Evolutionary conservation across 1,284 basidiomycete species (phyloP), one percentile per base, ranked within the genome.

Genomic region (Fomes fomentarius): DNA sequence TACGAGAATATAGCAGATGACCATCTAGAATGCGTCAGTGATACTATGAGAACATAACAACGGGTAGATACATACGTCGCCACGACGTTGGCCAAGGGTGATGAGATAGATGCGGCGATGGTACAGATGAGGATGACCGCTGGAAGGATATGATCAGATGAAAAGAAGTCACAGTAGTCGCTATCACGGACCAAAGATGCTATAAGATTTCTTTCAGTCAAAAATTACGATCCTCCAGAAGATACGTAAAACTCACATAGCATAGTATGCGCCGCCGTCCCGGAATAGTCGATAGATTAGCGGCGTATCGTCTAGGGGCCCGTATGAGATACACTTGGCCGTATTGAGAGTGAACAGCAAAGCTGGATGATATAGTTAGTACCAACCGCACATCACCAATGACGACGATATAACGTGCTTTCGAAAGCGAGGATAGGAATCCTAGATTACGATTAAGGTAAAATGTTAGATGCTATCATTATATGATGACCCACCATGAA

Each of bases 271-370:
- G 45, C 43, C 58, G 9, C 54, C 52, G 17, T 61, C 60, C 6
- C 52, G 56, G 26, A 58, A 56, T 22, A 61, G 54, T 10, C 54
- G 54, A 33, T 52, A 58, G 15, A 61, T 54, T 25, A 61, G 34
- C 15, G 60, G 60, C 5, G 54, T 54, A 31, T 58, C 25, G 7
- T 58, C 52, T 24, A 61, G 44, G 2, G 51, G 54, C 19, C 51
- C 52, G 15, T 56, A 56, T 31, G 56, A 54, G 43, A 54, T 53
- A 47, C 60, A 61, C 37, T 61, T 61, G 49, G 30, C 31, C 6
- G 51, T 22, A 33, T 56, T 61, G 34, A 61, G 57, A 25, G 19
- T 35, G 30, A 61, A 61, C 8, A 61, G 28, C n/a, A 58, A n/a
- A 12, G 54, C 60, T 61, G 31, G 3, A 19, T 24, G 11, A 5